Evolutionary conservation across 345 rosid species (phyloP).

Genomic region (Citrus sp.): DNA sequence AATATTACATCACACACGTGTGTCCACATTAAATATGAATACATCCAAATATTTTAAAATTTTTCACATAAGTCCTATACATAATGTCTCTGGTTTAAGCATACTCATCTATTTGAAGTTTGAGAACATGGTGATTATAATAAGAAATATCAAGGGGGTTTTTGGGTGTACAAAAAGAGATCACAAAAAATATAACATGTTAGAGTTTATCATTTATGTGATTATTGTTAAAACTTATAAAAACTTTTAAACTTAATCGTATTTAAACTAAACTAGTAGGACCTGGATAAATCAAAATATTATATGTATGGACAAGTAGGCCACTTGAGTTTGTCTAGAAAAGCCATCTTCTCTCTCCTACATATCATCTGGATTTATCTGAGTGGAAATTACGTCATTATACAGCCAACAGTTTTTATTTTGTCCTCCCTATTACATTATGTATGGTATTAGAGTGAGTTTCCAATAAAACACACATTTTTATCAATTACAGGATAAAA

Average conservation of each 20-base stretch:
- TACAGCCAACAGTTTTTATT: neutral
- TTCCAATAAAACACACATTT: no score
- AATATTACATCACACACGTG: no score
- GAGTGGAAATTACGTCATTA: neutral
- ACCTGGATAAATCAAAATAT: neutral
- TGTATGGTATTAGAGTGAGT: no score
- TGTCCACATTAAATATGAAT: neutral
- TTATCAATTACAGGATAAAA: no score
- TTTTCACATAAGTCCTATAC: neutral
- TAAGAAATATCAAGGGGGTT: no score
- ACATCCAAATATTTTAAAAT: neutral
- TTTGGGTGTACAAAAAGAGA: no score
- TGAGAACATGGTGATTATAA: no score
- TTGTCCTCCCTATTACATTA: rapidly evolving
- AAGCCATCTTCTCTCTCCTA: neutral
- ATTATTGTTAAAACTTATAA: no score
- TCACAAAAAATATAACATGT: neutral
- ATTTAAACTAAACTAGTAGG: neutral
- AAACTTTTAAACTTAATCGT: no score
- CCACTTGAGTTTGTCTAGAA: neutral
- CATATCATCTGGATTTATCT: neutral
- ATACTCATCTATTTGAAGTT: neutral
- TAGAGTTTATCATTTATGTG: neutral
- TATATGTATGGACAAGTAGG: neutral
- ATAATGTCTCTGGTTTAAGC: neutral